Conservation (phyloP, 345 rosid genomes). For the Luvunga scandens region DNA sequence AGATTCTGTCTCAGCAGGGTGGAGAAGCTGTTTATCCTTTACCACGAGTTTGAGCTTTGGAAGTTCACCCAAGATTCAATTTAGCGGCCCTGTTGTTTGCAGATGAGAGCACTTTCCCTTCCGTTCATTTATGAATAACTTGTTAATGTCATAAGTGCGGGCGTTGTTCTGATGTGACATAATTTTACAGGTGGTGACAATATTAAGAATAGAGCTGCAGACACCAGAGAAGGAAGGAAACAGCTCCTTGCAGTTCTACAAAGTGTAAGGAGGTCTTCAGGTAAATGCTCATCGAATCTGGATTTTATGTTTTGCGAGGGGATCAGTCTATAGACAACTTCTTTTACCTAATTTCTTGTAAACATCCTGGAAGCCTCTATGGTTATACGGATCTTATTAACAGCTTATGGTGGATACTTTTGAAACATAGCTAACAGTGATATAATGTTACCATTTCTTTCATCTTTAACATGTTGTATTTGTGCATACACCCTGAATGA, state of each 20-base stretch:
- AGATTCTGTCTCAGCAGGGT: too few species aligned
- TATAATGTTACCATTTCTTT: neutral
- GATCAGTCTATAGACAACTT: neutral
- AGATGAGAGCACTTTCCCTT: slow-evolving; percentile 46
- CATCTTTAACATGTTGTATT: neutral
- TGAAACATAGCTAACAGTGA: too few species aligned
- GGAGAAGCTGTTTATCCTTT: too few species aligned
- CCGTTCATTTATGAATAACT: slow-evolving; percentile 15
- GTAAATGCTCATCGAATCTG: slow-evolving; percentile 33
- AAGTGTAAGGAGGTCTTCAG: slow-evolving; percentile 98
- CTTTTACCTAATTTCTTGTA: neutral
- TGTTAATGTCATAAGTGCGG: slow-evolving; percentile 6
- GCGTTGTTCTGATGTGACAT: slow-evolving; percentile 37
- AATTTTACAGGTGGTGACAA: slow-evolving; percentile 55
- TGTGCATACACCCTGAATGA: neutral
- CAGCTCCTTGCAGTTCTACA: slow-evolving; percentile 95
- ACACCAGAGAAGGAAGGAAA: slow-evolving; percentile 92
- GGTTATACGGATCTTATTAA: neutral
- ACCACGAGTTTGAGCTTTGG: too few species aligned
- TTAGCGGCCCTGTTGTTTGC: slow-evolving; percentile 84
- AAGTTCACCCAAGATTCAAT: slow-evolving; percentile 70
- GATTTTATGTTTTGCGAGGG: slow-evolving; percentile 3
- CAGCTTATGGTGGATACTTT: neutral
- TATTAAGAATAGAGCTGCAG: slow-evolving; percentile 67
- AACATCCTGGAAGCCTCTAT: neutral